phyloP scores from a whole-genome alignment of 345 rosid genomes.

The Heritiera fomes region DNA sequence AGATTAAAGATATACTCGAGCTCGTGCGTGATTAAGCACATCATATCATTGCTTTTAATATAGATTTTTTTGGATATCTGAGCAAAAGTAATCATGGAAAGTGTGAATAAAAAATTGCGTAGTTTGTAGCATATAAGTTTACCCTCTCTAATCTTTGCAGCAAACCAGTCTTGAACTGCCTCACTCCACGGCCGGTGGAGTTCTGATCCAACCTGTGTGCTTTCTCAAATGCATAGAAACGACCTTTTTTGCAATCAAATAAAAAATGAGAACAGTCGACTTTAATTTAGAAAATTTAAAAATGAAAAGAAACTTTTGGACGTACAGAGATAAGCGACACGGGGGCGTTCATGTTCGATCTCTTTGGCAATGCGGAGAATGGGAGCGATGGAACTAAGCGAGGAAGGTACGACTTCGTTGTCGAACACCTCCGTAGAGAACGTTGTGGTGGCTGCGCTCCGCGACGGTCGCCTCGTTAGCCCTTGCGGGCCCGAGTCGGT shows the following conservation, averaged over 20 bases:
- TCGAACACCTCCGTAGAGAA: slow-evolving; percentile 93
- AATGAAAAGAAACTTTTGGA: slow-evolving; percentile 24
- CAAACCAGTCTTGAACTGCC: slow-evolving; percentile 70
- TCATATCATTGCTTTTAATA: not conserved
- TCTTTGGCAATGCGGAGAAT: slow-evolving; percentile 69
- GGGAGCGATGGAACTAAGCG: slow-evolving; percentile 66
- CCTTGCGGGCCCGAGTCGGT: slow-evolving; percentile 40
- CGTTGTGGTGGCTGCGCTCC: slow-evolving; percentile 82
- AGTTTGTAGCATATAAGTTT: slow-evolving; percentile 31
- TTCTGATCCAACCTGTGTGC: slow-evolving; percentile 62
- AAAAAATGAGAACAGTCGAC: slow-evolving; percentile 3
- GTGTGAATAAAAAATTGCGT: slow-evolving; percentile 75
- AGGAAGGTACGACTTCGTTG: slow-evolving; percentile 89
- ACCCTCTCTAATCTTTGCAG: slow-evolving; percentile 72
- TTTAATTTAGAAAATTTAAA: not conserved
- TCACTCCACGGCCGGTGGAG: slow-evolving; percentile 68
- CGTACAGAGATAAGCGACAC: slow-evolving; percentile 94
- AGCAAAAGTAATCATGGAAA: not conserved
- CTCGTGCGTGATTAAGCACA: slow-evolving; percentile 42
- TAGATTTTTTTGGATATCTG: too few species aligned
- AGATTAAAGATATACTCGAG: not conserved
- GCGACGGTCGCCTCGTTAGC: slow-evolving; percentile 77
- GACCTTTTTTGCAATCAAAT: slow-evolving; percentile 36
- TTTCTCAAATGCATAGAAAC: slow-evolving; percentile 76
- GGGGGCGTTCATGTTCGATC: slow-evolving; percentile 93